Conservation (phyloP, 164 flowering plant species). For the Houttuynia cordata region DNA sequence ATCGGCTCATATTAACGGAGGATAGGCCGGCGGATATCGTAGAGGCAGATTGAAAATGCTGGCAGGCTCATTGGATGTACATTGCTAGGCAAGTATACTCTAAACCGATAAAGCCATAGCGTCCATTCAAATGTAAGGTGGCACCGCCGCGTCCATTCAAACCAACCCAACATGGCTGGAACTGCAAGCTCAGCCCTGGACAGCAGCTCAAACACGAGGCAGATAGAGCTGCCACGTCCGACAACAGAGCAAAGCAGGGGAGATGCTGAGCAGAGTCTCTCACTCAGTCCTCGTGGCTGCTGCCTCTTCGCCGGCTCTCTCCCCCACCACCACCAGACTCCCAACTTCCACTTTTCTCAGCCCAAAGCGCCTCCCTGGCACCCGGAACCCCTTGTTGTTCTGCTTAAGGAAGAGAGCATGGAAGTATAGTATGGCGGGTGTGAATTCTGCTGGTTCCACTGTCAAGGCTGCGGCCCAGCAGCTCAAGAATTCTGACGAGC, state of each 20-base stretch:
- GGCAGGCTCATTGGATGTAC: no score
- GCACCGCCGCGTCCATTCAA: no score
- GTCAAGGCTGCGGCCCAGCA: conserved; percentile 37
- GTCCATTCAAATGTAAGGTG: no score
- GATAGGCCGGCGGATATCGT: no score
- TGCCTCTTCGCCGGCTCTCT: conserved; percentile 2
- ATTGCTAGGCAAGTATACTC: no score
- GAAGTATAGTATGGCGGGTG: conserved; percentile 23
- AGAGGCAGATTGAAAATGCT: no score
- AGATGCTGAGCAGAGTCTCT: conserved; percentile 19
- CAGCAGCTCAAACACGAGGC: no score
- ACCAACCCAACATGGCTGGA: no score
- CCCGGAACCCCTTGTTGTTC: conserved; percentile 2
- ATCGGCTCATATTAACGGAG: no score
- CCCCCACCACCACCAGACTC: conserved; percentile 1
- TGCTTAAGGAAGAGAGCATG: background rate
- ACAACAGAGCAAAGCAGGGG: background rate
- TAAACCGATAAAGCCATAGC: no score
- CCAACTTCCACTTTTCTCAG: conserved; percentile 7
- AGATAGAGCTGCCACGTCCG: background rate
- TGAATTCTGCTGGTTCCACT: conserved; percentile 8
- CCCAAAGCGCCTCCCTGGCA: conserved; percentile 5
- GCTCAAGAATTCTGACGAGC: conserved; percentile 64
- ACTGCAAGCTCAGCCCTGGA: no score
- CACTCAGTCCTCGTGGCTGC: conserved; percentile 3